These are phyloP conservation scores for Nitzschia sp. DNA, from an alignment of 108 stramenopile genomes.

Conservation along the genomic window DNA sequence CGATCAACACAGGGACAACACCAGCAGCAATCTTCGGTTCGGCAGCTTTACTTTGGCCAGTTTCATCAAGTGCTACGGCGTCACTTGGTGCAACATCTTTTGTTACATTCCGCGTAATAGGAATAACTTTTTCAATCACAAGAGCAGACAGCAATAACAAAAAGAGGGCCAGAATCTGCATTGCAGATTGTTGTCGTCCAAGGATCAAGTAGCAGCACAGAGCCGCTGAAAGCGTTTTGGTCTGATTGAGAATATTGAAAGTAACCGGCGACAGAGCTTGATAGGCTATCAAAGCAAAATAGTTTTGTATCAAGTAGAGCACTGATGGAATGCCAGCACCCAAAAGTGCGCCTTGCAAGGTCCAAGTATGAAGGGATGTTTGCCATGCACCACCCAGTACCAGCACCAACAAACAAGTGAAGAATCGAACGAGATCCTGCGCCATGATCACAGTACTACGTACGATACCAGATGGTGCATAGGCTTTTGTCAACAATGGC, in stretches of 20 bases:
- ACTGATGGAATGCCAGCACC: constrained; percentile 73
- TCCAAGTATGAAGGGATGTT: constrained; percentile 48
- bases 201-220: constrained; percentile 80
- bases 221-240: constrained; percentile 90
- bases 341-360: constrained; percentile 36
- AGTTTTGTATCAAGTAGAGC: constrained; percentile 81
- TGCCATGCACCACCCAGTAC: constrained; percentile 34
- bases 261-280: constrained; percentile 75
- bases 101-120: constrained; percentile 1
- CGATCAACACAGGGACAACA: constrained; percentile 61
- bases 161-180: constrained; percentile 71
- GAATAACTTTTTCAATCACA: constrained; percentile 55
- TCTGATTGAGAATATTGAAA: constrained; percentile 91
- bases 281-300: constrained; percentile 70
- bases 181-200: constrained; percentile 67
- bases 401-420: constrained; percentile 44
- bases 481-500: constrained; percentile 68
- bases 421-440: constrained; percentile 60
- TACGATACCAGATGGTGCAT: constrained; percentile 55
- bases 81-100: background rate
- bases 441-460: constrained; percentile 68
- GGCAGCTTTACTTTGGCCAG: background rate
- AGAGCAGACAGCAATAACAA: constrained; percentile 68
- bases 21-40: constrained; percentile 27
- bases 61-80: background rate